Base-by-base conservation (phyloP, 768 basidiomycete species). In the Naematelia aurantialba region DNA sequence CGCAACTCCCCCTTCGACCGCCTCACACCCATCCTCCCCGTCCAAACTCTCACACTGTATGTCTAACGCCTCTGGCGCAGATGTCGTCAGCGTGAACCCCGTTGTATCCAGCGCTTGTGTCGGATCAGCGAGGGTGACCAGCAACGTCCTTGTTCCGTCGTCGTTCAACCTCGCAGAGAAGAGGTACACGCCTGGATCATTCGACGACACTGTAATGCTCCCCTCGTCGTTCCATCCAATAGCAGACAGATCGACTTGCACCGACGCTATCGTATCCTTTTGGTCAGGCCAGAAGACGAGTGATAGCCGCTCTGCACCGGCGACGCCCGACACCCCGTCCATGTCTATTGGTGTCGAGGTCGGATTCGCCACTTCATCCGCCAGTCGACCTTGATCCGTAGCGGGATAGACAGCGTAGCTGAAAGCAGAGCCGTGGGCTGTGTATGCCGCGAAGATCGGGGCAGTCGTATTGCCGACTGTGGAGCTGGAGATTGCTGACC, bases 371-470 rank as follows among this genome's bases (percentile, higher is more conserved):
- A 44, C 22, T 31, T 58, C 65, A 2, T 25, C 17, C 19, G 47
- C 34, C 5, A 66, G 50, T n/a, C 51, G 24, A 11, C 64, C 56
- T 21, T 68, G 73, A 8, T 76, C 77, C 19, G 79, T 78, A 4
- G 81, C 85, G 5, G 87, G 87, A 67, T 81, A 85, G 39, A 79
- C 79, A 47, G 81, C 80, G 70, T 89, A 88, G 1, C 82, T 77
- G 31, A 39, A 39, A 0, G 83, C 78, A 80, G 24, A 77, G 61
- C 66, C 66, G 58, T 83, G 78, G 51, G 75, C 73, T 42, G 87
- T 75, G 81, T 82, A 86, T 1, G 86, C 86, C 0, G 83, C 78
- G 78, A 87, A 88, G 21, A 89, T 76, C 60, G 85, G 81, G 27
- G 85, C 83, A 0, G 80, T 82, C n/a, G 75, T 70, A 3, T 83